Conservation (phyloP, 352 stramenopile genomes). For the Saprolegnia diclina region DNA sequence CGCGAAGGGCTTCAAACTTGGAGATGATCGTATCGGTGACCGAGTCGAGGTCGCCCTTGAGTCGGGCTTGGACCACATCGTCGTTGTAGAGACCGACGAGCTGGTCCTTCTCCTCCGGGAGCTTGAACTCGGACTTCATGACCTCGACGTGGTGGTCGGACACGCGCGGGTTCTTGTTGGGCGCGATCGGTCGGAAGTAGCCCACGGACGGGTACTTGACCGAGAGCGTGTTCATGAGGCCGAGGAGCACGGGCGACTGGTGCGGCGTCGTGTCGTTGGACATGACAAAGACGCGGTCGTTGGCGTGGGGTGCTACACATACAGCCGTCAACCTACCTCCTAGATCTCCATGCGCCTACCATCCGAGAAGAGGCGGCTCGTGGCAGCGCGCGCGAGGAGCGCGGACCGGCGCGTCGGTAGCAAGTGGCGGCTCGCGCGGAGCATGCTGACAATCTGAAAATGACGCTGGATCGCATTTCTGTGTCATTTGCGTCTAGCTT, state of each 20-base stretch:
- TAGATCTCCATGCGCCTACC: background rate
- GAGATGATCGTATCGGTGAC: conserved; percentile 63
- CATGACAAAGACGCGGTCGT: conserved; percentile 27
- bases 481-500: background rate
- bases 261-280: conserved; percentile 12
- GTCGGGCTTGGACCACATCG: conserved; percentile 43
- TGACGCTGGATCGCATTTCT: background rate
- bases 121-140: conserved; percentile 53
- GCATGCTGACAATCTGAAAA: conserved; percentile 5
- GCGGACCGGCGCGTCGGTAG: background rate
- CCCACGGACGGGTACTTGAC: conserved; percentile 65
- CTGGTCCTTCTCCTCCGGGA: conserved; percentile 38
- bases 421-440: background rate
- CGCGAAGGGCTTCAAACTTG: conserved; percentile 46
- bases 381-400: background rate
- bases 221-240: conserved; percentile 58
- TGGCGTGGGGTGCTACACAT: conserved; percentile 10
- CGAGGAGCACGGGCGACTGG: conserved; percentile 56
- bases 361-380: conserved; percentile 4
- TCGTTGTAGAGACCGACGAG: conserved; percentile 61
- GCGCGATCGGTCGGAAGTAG: conserved; percentile 75
- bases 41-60: conserved; percentile 57
- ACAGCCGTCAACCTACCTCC: background rate
- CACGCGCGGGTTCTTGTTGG: conserved; percentile 27
- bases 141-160: conserved; percentile 70